Percentiles rank a stretch among this genome's conserved stretches.
Evolutionary conservation across 176 grass and related monocot species (phyloP).

Genomic region (Zoysia pacifica): DNA sequence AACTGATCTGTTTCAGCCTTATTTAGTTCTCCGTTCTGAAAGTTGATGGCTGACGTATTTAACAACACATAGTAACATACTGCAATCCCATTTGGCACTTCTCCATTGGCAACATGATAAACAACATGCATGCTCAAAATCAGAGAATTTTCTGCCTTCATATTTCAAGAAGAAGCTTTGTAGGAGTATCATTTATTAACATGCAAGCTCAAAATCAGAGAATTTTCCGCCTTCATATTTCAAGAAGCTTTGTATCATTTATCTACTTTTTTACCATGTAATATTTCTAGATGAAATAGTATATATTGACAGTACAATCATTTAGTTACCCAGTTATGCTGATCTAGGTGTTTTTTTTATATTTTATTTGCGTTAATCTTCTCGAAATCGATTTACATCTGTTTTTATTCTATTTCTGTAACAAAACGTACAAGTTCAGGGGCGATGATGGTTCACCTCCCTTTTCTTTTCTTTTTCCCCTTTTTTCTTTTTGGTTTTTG

Average conservation of each 20-base stretch:
- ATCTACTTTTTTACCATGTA: not conserved
- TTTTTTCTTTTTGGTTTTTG: too few relatives aligned
- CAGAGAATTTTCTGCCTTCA: not conserved
- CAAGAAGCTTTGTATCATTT: not conserved
- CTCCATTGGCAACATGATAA: not conserved
- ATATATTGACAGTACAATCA: too few relatives aligned
- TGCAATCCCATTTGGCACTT: not conserved
- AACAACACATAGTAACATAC: not conserved
- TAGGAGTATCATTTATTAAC: too few relatives aligned
- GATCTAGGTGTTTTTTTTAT: too few relatives aligned
- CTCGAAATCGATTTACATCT: not conserved
- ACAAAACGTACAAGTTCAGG: not conserved
- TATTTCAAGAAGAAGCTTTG: not conserved
- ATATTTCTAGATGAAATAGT: too few relatives aligned
- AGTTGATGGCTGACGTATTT: not conserved
- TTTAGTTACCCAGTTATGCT: too few relatives aligned
- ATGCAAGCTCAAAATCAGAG: not conserved
- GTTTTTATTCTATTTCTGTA: not conserved
- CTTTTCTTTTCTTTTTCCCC: too few relatives aligned
- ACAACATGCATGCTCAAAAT: not conserved
- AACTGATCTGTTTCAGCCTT: not conserved
- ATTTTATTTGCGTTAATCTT: not conserved
- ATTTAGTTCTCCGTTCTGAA: not conserved
- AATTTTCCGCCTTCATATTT: not conserved
- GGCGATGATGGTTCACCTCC: too few relatives aligned